phyloP scores from a whole-genome alignment of 176 grass and related monocot genomes.

The Phragmites australis region DNA sequence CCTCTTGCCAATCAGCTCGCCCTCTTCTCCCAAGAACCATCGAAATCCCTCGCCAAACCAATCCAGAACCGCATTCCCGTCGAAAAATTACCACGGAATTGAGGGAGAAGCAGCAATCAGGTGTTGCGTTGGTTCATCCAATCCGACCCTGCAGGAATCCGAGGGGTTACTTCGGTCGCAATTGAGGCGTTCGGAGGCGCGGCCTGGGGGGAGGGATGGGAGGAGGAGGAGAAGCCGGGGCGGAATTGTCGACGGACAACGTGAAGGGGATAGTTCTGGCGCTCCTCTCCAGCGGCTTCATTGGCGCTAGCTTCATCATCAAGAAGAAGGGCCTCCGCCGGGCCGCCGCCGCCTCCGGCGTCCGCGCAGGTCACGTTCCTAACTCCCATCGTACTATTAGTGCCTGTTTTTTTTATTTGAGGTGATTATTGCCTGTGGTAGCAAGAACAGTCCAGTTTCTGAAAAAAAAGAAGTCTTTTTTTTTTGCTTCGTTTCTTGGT shows the following conservation, averaged over 20 bases:
- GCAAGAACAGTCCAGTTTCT: not conserved
- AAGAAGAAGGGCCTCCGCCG: conserved; percentile 95
- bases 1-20: conserved; percentile 8
- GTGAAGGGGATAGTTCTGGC: conserved; percentile 78
- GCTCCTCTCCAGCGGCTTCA: conserved; percentile 88
- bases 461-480: not conserved
- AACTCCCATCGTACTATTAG: not conserved
- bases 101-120: not conserved
- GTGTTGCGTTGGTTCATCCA: not conserved
- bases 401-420: no score
- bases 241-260: conserved; percentile 81
- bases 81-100: not conserved
- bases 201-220: not conserved
- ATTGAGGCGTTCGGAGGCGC: not conserved
- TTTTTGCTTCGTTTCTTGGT: conserved; percentile 23
- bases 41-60: conserved; percentile 14
- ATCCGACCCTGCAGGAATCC: conserved; percentile 15
- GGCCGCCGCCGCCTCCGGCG: conserved; percentile 76
- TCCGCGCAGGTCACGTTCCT: conserved; percentile 62
- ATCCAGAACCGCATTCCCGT: not conserved
- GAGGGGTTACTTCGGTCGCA: not conserved
- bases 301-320: conserved; percentile 97
- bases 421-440: not conserved
- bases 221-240: not conserved
- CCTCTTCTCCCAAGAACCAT: not conserved